Base-by-base conservation (phyloP, 768 basidiomycete species). In the Pleurotus sapidus region DNA sequence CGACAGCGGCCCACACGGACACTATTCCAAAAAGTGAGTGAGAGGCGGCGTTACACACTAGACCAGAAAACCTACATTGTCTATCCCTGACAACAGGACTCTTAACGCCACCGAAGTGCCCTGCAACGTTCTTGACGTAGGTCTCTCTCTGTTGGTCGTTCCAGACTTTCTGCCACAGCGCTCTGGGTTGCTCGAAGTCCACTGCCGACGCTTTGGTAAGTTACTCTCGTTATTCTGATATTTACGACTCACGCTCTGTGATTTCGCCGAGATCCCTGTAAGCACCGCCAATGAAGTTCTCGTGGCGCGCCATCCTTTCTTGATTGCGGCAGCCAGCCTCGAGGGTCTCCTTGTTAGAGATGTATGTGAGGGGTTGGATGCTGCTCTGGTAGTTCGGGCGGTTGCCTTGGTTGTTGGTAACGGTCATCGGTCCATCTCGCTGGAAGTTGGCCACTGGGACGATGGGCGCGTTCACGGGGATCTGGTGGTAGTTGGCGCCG, bases 351-450 rank as follows among this genome's bases (percentile, higher is more conserved):
- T 77, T 75, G 56, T 73, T 72, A 27, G 66, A 73, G 58, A 74
- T 69, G 78, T 88, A 93, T n/a, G 72, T 69, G 57, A 97, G 81
- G 6, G 91, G 88, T 46, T 78, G 72, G 67, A 94, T 82, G 49
- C 80, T 81, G 73, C 88, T 89, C 75, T 88, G 84, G 79, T 96
- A 97, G 79, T 92, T 93, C 60, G 95, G 93, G 20, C 91, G 82
- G 58, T 76, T 69, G 60, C 93, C 95, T 73, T 96, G 94, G 67
- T 86, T 92, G 67, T 86, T 72, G 24, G 0, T 45, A 73, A 85
- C 84, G 1, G 84, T 75, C 72, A 75, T 79, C 6, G 72, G 56
- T 18, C 95, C 95, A 64, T 91, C 94, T 45, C 95, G 89, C 74
- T 96, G 93, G 89, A 95, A 96, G 83, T 96, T 95, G 60, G 84